These are phyloP conservation scores for Modicella reniformis DNA, from an alignment of 371 early-diverging fungal species.

Conservation along the genomic window DNA sequence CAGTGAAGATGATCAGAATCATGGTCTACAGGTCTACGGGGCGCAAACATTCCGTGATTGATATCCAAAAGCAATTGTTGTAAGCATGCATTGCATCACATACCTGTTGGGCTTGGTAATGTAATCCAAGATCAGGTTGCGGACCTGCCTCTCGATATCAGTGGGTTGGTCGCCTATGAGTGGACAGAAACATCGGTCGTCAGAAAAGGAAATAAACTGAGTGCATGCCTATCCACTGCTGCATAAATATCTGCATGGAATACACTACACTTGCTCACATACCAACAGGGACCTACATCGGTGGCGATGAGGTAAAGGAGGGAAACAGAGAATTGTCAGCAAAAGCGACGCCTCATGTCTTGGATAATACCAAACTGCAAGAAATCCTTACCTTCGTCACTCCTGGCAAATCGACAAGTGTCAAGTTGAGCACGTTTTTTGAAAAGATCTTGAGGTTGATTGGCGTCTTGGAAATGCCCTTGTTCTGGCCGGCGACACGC, in stretches of 20 bases:
- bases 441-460: slow-evolving; percentile 91
- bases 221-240: not conserved
- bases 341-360: not conserved
- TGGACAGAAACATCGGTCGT: not conserved
- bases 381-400: slow-evolving; percentile 77
- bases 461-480: slow-evolving; percentile 85
- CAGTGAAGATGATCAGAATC: not conserved
- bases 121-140: slow-evolving; percentile 85
- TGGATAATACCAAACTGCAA: not conserved
- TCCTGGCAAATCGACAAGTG: slow-evolving; percentile 95
- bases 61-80: not conserved
- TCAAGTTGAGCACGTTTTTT: slow-evolving; percentile 87
- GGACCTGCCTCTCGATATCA: slow-evolving; percentile 90
- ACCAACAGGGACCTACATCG: slow-evolving; percentile 59
- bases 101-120: slow-evolving; percentile 87
- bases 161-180: slow-evolving; percentile 53
- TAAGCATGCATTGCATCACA: not conserved
- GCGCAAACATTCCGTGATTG: not conserved
- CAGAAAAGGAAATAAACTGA: slow-evolving; percentile 2
- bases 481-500: slow-evolving; percentile 86
- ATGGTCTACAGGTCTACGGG: not conserved
- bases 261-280: slow-evolving; percentile 16
- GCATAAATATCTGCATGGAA: not conserved
- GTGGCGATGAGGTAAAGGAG: no score
- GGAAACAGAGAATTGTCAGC: not conserved